Evolutionary conservation across 208 protist genomes (phyloP), one percentile per base, ranked within the genome.

Genomic region (Wallacemonas rigidus): DNA sequence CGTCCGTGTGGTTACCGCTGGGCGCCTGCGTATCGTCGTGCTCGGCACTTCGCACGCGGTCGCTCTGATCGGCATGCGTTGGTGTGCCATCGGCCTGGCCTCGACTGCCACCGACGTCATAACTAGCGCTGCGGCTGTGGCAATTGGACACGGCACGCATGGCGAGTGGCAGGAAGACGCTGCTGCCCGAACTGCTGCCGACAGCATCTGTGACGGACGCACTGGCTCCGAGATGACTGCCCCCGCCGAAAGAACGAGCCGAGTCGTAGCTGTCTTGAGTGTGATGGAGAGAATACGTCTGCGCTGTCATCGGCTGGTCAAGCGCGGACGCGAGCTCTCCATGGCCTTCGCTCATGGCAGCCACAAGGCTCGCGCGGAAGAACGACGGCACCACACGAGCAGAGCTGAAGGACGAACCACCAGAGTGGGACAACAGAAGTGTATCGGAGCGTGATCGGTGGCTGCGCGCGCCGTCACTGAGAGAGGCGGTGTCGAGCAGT

Each of bases 181-280:
- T 65, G 60, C 60, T 65, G 40, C 60, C 60, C n/a, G 40, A 45
- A n/a, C 60, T 65, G 60, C 60, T 65, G 17, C 36, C 56, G 60
- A 8, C 60, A 8, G 12, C 7, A n/a, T 51, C 60, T 38, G 2
- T 35, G 26, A 35, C 56, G 36, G 56, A 62, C 36, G 9, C 17
- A n/a, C 60, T 65, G 14, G n/a, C 60, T 12, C 60, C 60, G 40
- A 39, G 39, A n/a, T 65, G 60, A 36, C 60, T 65, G 60, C 60
- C 60, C 4, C 41, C 60, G 12, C 60, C 40, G 43, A 65, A 36
- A 17, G 60, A 65, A 36, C 41, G 38, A 9, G 0, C 60, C 11
- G 60, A 48, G 60, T 65, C 60, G 40, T 15, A 48, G 60, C 60
- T 65, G 60, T 65, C 60, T 38, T n/a, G 60, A 7, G 60, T 65